Evolutionary conservation across 2,329 filamentous ascomycete genomes (phyloP), one percentile per base, ranked within the genome.

Genomic region (Zymoseptoria ardabiliae): DNA sequence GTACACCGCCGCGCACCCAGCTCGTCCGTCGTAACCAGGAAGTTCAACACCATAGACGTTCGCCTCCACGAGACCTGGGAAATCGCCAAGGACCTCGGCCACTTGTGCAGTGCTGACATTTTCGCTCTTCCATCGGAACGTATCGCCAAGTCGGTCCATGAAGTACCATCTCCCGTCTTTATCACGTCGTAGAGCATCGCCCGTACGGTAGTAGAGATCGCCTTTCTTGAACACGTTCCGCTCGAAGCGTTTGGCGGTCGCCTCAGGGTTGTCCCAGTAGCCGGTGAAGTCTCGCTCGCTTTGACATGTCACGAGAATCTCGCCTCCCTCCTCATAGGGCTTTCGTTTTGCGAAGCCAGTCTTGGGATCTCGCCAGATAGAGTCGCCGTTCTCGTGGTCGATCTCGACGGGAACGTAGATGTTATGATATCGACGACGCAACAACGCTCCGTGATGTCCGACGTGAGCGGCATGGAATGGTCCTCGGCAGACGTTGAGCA

Each of bases 301-400:
- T 0, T 84, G 80, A 17, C 87, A 78, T 0, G 78, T 74, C n/a
- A 90, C 82, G 25, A 92, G 74, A 13, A 92, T 88, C 73, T 93
- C 89, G n/a, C 89, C 88, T 3, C 88, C 88, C 50, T 84, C 78
- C 13, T 85, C 83, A 68, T 88, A 89, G 0, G 84, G 73, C 54
- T 82, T 79, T 25, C 87, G 81, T 28, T 76, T 77, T 0, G 82
- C 88, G 62, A 89, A 88, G 0, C 88, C 87, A 0, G 87, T 90
- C 65, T 81, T 80, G 0, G 83, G 78, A 69, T 91, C 83, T 13
- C 88, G 81, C 57, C 79, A 77, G 55, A 91, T 84, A 9, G 56
- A 56, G 48, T 86, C 85, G 7, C 85, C 86, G 0, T 86, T 86
- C 19, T 85, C 84, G 23, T 85, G 76, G 67, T 92, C 87, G 55